Base-by-base conservation (phyloP, 345 rosid species). In the Gossypium mustelinum region DNA sequence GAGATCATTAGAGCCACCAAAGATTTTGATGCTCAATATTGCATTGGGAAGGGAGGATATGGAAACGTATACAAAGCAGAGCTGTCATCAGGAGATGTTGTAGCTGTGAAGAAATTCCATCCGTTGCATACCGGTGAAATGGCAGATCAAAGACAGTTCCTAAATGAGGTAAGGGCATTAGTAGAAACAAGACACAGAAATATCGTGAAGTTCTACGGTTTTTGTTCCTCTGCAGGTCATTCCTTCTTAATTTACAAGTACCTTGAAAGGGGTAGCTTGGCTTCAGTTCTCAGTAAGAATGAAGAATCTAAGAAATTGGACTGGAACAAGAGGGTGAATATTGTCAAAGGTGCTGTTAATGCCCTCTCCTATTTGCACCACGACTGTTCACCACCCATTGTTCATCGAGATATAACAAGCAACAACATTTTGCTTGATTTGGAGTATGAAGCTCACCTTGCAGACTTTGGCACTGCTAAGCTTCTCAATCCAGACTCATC, bases 221-320 rank as follows among this genome's bases (percentile, higher is more conserved):
- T 76, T 29, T 76, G 79, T 54, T 24, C 66, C 6, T 51, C 7
- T n/a, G 55, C n/a, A 48, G 43, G 11, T 2, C 76, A 76, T 1
- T 29, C 77, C n/a, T 73, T 79, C 60, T 44, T 79, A 68, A 76
- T 79, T 5, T 79, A 34, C 39, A 74, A 82, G 71, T 82, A 18
- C 59, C 22, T 82, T 10, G 74, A 77, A 58, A 79, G 11, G 18
- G 85, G 82, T 20, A 82, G 85, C 76, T 64, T 82, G 68, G 75
- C 72, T 2, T n/a, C 52, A 13, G 41, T 79, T 20, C 74, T 82
- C 16, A 71, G 69, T 47, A 52, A 57, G 13, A 77, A 66, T 9
- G 39, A 64, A 55, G 22, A 29, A 62, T 80, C 72, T 7, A 24
- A 1, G 17, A 67, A 70, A 18, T 52, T 82, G n/a, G 77, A 77